Evolutionary conservation across 768 basidiomycete species (phyloP).

Genomic region (Amanita pallidorosea): DNA sequence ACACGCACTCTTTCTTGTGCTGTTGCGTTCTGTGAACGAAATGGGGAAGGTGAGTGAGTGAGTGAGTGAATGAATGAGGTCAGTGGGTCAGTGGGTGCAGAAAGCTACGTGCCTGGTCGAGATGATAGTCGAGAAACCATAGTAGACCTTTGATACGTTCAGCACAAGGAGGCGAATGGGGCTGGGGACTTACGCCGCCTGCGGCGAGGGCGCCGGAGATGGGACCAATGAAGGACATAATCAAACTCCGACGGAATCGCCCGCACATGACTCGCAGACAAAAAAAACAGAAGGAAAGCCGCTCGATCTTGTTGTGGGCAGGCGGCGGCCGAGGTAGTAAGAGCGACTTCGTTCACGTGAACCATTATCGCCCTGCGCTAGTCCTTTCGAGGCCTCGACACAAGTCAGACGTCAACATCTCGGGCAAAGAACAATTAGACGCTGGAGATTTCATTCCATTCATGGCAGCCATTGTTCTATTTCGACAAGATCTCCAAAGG

Average conservation of each 20-base stretch:
- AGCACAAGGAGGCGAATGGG: background rate
- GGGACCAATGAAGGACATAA: conserved; percentile 49
- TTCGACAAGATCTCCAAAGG: background rate
- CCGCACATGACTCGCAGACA: too few relatives aligned
- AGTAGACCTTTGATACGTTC: conserved; percentile 35
- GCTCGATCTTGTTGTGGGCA: too few relatives aligned
- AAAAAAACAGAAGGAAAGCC: too few relatives aligned
- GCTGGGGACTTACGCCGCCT: conserved; percentile 40
- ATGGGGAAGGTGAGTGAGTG: background rate
- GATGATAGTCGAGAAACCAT: conserved; percentile 60
- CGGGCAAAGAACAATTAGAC: background rate
- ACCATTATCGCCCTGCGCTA: background rate
- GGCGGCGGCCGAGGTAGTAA: too few relatives aligned
- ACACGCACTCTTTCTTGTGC: conserved; percentile 43
- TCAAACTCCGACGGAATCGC: conserved; percentile 1
- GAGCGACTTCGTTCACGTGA: too few relatives aligned
- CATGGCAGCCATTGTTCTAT: background rate
- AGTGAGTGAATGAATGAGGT: background rate
- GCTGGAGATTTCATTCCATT: background rate
- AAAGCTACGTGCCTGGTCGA: conserved; percentile 43
- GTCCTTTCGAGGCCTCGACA: background rate
- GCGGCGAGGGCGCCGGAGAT: conserved; percentile 61
- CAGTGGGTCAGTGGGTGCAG: too few relatives aligned
- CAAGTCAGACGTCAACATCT: background rate
- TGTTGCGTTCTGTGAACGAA: conserved; percentile 35